A percentile compares a stretch with the other conserved stretches of the same genome.
Conservation (phyloP, 768 basidiomycete genomes). For the Favolaschia claudopus region DNA sequence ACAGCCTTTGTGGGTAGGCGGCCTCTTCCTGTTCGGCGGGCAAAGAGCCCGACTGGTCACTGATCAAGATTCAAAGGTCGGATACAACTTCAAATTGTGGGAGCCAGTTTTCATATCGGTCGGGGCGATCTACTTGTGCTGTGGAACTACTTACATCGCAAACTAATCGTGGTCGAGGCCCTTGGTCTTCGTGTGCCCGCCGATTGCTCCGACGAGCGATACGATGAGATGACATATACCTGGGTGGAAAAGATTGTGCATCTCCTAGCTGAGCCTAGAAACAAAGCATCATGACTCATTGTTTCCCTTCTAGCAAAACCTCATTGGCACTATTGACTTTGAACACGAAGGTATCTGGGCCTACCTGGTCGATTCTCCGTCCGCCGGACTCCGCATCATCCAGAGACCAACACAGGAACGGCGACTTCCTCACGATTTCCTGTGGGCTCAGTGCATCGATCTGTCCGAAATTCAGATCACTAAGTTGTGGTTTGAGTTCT, state of each 20-base stretch:
- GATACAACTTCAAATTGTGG: neutral
- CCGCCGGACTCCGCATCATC: constrained; percentile 13
- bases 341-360: neutral
- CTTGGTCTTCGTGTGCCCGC: constrained; percentile 4
- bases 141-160: constrained; percentile 4
- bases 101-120: neutral
- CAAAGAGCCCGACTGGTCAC: neutral
- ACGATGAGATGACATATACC: neutral
- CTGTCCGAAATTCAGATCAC: constrained; percentile 8
- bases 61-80: neutral
- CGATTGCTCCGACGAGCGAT: neutral
- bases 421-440: constrained; percentile 5
- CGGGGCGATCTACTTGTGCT: neutral
- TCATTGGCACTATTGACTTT: constrained; percentile 14
- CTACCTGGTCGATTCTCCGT: constrained; percentile 3
- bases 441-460: constrained; percentile 17
- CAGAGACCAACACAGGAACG: neutral
- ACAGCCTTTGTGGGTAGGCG: constrained; percentile 5
- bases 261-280: neutral
- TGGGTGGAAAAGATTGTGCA: constrained; percentile 13
- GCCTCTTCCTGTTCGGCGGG: neutral
- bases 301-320: neutral
- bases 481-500: neutral
- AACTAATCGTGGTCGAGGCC: neutral
- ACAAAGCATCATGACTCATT: neutral